These are phyloP conservation scores for Brassica carinata DNA, from an alignment of 345 rosid species.

Conservation along the genomic window DNA sequence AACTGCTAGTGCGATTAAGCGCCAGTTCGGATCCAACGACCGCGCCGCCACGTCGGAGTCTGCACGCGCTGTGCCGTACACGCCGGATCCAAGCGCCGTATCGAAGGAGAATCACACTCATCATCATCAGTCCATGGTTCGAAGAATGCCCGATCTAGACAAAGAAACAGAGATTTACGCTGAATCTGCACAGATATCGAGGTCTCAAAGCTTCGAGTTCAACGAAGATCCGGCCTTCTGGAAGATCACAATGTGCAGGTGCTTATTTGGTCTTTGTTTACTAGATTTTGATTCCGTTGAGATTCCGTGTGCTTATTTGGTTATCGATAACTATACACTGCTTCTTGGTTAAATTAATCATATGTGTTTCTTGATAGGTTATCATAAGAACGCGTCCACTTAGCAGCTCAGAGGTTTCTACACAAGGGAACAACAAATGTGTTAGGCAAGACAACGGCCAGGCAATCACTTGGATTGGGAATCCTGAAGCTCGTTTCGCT, in stretches of 20 bases:
- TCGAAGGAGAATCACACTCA: conserved; percentile 43
- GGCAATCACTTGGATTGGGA: conserved; percentile 85
- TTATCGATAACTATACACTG: neutral
- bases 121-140: conserved; percentile 39
- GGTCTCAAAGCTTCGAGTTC: conserved; percentile 68
- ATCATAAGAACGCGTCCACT: conserved; percentile 89
- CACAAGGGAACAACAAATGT: conserved; percentile 77
- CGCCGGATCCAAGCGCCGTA: conserved; percentile 57
- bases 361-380: conserved; percentile 48
- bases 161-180: conserved; percentile 15
- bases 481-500: conserved; percentile 88
- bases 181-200: conserved; percentile 39
- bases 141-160: conserved; percentile 51
- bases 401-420: conserved; percentile 75
- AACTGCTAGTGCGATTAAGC: conserved; percentile 78
- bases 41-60: conserved; percentile 55
- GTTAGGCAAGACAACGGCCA: conserved; percentile 87
- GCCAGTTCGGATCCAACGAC: conserved; percentile 81
- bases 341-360: neutral
- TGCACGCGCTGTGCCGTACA: conserved; percentile 39
- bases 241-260: conserved; percentile 98
- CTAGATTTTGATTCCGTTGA: neutral
- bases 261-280: neutral
- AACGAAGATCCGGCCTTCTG: conserved; percentile 90
- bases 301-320: no score